These are phyloP conservation scores for Pulveroboletus ravenelii DNA, from an alignment of 768 basidiomycete genomes.

Conservation along the genomic window DNA sequence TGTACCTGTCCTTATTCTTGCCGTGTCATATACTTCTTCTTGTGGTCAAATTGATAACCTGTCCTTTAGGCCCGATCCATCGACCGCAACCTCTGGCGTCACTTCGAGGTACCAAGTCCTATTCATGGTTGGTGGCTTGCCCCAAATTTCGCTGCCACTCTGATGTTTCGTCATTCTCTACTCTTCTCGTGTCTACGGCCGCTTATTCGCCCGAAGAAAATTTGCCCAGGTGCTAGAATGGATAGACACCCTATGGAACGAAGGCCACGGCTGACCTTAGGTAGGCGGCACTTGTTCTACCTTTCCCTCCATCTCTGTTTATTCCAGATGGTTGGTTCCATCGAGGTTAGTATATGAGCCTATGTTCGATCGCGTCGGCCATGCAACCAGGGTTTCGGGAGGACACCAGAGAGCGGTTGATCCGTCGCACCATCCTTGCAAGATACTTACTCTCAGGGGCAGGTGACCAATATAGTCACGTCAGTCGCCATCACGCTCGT, in stretches of 20 bases:
- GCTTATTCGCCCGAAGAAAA: constrained; percentile 39
- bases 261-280: constrained; percentile 71
- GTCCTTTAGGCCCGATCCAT: constrained; percentile 14
- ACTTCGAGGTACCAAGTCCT: constrained; percentile 11
- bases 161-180: neutral
- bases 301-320: neutral
- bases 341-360: constrained; percentile 54
- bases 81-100: constrained; percentile 2
- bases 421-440: neutral
- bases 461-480: neutral
- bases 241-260: constrained; percentile 57
- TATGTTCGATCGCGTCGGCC: no score
- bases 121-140: constrained; percentile 11
- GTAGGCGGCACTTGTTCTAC: constrained; percentile 30
- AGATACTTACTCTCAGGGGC: no score
- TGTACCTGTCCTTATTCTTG: neutral
- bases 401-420: neutral
- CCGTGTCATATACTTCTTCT: neutral
- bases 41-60: neutral
- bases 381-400: no score
- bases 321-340: neutral
- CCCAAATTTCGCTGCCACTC: neutral
- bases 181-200: neutral
- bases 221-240: constrained; percentile 67
- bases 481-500: constrained; percentile 2